Conservation (phyloP, 2,329 filamentous ascomycete species). For the Amylocarpus encephaloides region DNA sequence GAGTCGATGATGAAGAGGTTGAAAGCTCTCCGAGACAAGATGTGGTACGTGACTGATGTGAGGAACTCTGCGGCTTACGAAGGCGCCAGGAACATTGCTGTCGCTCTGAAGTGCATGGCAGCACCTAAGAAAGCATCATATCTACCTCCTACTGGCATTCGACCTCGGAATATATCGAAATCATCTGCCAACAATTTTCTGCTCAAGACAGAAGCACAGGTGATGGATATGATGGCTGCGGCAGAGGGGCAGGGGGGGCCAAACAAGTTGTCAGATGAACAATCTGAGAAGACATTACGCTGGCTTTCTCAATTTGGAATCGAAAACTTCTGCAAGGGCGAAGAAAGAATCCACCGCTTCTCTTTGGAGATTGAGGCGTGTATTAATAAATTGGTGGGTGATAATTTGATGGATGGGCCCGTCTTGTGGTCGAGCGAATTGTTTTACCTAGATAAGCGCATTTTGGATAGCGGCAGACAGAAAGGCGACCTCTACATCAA, state of each 20-base stretch:
- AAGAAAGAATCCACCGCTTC: constrained; percentile 91
- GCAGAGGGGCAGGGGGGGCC: constrained; percentile 78
- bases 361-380: constrained; percentile 85
- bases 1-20: constrained; percentile 69
- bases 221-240: constrained; percentile 81
- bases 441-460: constrained; percentile 68
- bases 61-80: constrained; percentile 85
- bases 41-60: constrained; percentile 97
- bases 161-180: constrained; percentile 32
- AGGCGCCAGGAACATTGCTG: constrained; percentile 76
- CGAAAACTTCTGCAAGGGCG: constrained; percentile 89
- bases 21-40: constrained; percentile 79
- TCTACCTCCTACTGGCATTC: constrained; percentile 29
- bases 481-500: constrained; percentile 43
- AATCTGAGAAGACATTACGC: constrained; percentile 73
- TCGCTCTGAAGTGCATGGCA: constrained; percentile 87
- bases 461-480: constrained; percentile 40
- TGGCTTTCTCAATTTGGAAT: constrained; percentile 80
- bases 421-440: constrained; percentile 90
- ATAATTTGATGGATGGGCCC: constrained; percentile 76
- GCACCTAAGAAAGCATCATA: constrained; percentile 43
- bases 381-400: constrained; percentile 77
- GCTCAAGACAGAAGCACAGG: constrained; percentile 74
- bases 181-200: constrained; percentile 47
- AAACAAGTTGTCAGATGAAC: constrained; percentile 94